These are phyloP conservation scores for Citrus inodora DNA, from an alignment of 345 rosid species.

Conservation along the genomic window DNA sequence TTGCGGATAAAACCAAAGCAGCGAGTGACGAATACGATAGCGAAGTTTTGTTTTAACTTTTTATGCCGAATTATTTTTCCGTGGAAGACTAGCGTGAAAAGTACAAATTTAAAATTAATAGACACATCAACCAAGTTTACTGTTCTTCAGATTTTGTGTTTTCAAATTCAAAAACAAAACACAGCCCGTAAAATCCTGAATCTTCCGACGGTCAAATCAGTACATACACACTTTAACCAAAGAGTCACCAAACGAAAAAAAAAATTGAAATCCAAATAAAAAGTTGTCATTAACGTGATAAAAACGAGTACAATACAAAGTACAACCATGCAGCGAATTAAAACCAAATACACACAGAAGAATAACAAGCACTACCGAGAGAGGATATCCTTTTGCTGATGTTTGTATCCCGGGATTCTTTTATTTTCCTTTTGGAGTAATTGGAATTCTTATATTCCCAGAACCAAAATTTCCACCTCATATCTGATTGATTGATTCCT, in stretches of 20 bases:
- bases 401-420: slow-evolving; percentile 9
- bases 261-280: background rate
- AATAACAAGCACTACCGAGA: background rate
- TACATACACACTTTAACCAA: no score
- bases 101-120: no score
- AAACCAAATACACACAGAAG: background rate
- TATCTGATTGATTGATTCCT: background rate
- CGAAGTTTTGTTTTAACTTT: no score
- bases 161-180: no score
- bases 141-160: no score
- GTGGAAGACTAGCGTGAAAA: no score
- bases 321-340: background rate
- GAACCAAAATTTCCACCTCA: background rate
- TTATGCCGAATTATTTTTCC: no score
- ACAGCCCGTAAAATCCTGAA: no score
- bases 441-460: background rate
- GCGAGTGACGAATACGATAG: background rate
- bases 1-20: background rate
- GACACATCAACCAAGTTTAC: no score
- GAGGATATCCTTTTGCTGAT: background rate
- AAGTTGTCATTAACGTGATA: background rate
- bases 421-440: background rate
- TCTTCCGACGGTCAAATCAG: background rate
- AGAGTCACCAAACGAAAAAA: no score
- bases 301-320: background rate